These are phyloP conservation scores for Murraya paniculata DNA, from an alignment of 345 rosid species.

Conservation along the genomic window DNA sequence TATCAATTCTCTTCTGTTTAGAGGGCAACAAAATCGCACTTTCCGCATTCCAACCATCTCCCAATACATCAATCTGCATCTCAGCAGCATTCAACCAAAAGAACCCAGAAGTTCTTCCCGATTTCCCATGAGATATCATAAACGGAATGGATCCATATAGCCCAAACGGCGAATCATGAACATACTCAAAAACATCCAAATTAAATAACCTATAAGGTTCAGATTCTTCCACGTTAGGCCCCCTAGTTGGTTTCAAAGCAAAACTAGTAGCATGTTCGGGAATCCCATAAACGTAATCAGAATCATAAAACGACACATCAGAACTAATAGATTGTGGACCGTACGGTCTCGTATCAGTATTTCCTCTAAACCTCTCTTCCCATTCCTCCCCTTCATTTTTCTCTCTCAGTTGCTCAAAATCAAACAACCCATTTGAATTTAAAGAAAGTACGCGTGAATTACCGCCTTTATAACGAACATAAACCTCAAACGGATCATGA, in stretches of 20 bases:
- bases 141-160: slow-evolving; percentile 91
- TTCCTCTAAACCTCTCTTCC: slow-evolving; percentile 82
- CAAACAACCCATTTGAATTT: slow-evolving; percentile 81
- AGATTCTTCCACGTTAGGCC: slow-evolving; percentile 81
- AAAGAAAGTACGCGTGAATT: slow-evolving; percentile 57
- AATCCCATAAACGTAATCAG: slow-evolving; percentile 83
- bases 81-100: slow-evolving; percentile 99
- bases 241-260: slow-evolving; percentile 83
- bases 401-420: slow-evolving; percentile 78
- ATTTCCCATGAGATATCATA: slow-evolving; percentile 87
- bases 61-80: slow-evolving; percentile 98
- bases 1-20: slow-evolving; percentile 60
- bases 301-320: slow-evolving; percentile 84
- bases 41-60: slow-evolving; percentile 86
- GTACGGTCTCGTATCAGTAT: slow-evolving; percentile 78
- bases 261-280: slow-evolving; percentile 92
- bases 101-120: slow-evolving; percentile 69
- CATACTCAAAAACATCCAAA: slow-evolving; percentile 86
- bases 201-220: slow-evolving; percentile 92
- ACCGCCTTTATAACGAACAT: slow-evolving; percentile 56
- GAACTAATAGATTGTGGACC: slow-evolving; percentile 96
- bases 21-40: slow-evolving; percentile 63
- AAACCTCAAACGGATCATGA: slow-evolving; percentile 86
- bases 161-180: slow-evolving; percentile 94
- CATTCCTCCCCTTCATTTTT: slow-evolving; percentile 76